Percentiles rank a stretch among this genome's conserved stretches.
Conservation (phyloP, 202 grass and related monocot genomes). For the Brachypodium distachyon region DNA sequence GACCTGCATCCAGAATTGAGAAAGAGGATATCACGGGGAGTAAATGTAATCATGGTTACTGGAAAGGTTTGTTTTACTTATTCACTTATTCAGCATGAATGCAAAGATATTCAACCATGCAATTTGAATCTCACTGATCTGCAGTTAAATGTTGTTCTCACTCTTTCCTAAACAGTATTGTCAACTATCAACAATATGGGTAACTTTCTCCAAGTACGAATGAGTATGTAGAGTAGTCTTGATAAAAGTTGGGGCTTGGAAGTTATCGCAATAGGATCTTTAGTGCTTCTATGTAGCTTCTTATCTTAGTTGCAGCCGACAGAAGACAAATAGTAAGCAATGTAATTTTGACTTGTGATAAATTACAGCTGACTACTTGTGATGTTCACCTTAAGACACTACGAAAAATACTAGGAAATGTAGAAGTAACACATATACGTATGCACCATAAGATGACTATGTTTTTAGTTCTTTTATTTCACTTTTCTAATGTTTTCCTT, state of each 20-base stretch:
- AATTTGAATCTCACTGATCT: conserved; percentile 9
- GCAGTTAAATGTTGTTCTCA: neutral
- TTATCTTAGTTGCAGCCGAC: conserved; percentile 4
- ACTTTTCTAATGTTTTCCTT: conserved; percentile 4
- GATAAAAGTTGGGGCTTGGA: neutral
- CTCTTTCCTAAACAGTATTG: neutral
- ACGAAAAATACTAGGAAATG: neutral
- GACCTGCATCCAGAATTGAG: conserved; percentile 36
- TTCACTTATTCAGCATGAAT: conserved; percentile 6
- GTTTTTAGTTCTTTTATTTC: neutral
- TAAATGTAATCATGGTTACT: conserved; percentile 54
- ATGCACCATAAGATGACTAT: neutral
- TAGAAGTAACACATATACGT: neutral
- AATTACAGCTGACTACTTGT: neutral
- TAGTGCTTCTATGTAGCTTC: neutral
- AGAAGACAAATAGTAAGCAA: neutral
- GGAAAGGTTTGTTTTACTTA: conserved; percentile 47
- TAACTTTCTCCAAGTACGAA: neutral
- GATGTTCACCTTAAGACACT: neutral
- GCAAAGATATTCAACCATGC: neutral
- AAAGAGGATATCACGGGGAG: conserved; percentile 39
- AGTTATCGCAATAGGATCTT: neutral
- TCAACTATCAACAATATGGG: neutral
- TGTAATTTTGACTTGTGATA: neutral
- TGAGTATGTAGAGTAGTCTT: neutral